phyloP scores from a whole-genome alignment of 1,284 basidiomycete genomes.

The Microbotryomycetes sp. region DNA sequence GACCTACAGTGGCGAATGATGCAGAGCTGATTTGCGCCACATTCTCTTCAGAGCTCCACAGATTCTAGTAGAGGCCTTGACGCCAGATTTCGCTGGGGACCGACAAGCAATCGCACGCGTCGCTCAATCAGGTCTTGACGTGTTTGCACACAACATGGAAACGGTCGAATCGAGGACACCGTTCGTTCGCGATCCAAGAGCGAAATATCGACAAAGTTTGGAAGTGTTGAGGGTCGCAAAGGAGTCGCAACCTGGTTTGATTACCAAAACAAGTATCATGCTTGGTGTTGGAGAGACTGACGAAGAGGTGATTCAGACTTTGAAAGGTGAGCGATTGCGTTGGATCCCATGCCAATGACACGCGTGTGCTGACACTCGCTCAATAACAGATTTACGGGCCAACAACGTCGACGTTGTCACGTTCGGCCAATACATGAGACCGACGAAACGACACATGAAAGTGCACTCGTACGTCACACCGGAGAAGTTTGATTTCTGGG shows the following conservation, averaged over 20 bases:
- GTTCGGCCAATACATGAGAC: slow-evolving; percentile 99
- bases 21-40: too few species aligned
- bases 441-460: slow-evolving; percentile 98
- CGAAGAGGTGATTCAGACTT: slow-evolving; percentile 73
- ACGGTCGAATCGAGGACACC: slow-evolving; percentile 91
- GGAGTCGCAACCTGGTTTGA: slow-evolving; percentile 65
- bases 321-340: slow-evolving; percentile 59
- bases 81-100: slow-evolving; percentile 85
- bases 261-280: slow-evolving; percentile 99
- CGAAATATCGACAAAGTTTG: slow-evolving; percentile 84
- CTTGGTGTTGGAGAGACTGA: slow-evolving; percentile 89
- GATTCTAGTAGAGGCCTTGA: slow-evolving; percentile 93
- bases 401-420: slow-evolving; percentile 94
- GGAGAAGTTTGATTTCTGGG: slow-evolving; percentile 88
- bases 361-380: not conserved
- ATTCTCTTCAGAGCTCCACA: slow-evolving; percentile 70
- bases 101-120: slow-evolving; percentile 70
- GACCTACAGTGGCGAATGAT: too few species aligned
- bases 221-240: slow-evolving; percentile 65
- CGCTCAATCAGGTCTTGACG: slow-evolving; percentile 87
- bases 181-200: slow-evolving; percentile 87
- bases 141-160: slow-evolving; percentile 97
- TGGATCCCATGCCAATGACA: not conserved
- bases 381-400: slow-evolving; percentile 66
- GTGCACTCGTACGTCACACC: slow-evolving; percentile 94